Conservation (phyloP, 2,329 filamentous ascomycete species). For the Aspergillus sp. region DNA sequence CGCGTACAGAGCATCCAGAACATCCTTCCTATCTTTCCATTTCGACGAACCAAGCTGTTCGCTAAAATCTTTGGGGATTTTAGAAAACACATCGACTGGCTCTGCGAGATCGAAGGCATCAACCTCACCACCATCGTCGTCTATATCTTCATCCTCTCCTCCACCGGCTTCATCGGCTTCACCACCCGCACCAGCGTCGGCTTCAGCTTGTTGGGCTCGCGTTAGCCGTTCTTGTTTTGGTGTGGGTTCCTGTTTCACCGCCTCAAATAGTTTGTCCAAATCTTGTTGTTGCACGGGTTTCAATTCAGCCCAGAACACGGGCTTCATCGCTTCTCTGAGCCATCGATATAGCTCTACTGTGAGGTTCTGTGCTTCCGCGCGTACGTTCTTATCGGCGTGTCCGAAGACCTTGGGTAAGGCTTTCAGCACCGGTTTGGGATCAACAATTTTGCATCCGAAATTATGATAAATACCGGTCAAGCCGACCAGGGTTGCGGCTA, state of each 20-base stretch:
- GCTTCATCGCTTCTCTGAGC: constrained; percentile 97
- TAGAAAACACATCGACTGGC: constrained; percentile 80
- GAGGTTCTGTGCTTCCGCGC: constrained; percentile 86
- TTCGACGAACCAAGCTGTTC: constrained; percentile 87
- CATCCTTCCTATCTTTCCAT: constrained; percentile 98
- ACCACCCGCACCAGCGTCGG: constrained; percentile 66
- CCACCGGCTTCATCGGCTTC: constrained; percentile 59
- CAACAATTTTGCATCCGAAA: constrained; percentile 90
- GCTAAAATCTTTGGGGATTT: constrained; percentile 76
- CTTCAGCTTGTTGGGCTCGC: constrained; percentile 79
- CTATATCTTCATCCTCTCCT: constrained; percentile 60
- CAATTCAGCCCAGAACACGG: constrained; percentile 92
- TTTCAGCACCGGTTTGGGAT: constrained; percentile 90
- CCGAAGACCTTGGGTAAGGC: constrained; percentile 85
- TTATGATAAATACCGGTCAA: constrained; percentile 85
- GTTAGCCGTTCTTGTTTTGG: constrained; percentile 90
- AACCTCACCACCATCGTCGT: constrained; percentile 64
- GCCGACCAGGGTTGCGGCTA: constrained; percentile 72
- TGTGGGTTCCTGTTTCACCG: constrained; percentile 79
- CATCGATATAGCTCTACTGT: constrained; percentile 95
- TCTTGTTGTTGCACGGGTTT: constrained; percentile 96
- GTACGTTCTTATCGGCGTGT: constrained; percentile 96
- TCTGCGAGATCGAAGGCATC: constrained; percentile 82
- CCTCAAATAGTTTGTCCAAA: constrained; percentile 90
- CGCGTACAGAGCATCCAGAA: constrained; percentile 75